Conservation (phyloP, 2,329 filamentous ascomycete species). For the Metarhizium brunneum region DNA sequence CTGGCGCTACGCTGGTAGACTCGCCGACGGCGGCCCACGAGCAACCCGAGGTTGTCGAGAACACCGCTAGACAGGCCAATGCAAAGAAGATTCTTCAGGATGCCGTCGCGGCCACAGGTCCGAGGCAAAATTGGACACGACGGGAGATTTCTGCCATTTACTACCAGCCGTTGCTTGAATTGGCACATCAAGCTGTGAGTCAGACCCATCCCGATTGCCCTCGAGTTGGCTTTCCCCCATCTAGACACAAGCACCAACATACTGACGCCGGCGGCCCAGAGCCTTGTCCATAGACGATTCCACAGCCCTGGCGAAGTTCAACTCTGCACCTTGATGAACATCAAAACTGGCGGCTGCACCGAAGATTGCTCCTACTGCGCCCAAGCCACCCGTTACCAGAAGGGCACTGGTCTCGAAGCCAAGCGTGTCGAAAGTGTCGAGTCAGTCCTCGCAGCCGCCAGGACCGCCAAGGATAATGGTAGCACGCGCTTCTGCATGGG, state of each 20-base stretch:
- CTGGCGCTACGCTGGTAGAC: constrained; percentile 10
- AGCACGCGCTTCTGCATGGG: constrained; percentile 94
- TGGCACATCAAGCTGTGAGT: constrained; percentile 64
- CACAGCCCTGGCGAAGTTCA: constrained; percentile 78
- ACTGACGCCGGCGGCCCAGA: constrained; percentile 33
- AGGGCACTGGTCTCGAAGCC: constrained; percentile 70
- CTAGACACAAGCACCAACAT: background rate
- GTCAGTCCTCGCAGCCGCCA: constrained; percentile 69
- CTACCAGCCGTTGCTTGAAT: constrained; percentile 69
- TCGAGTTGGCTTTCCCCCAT: background rate
- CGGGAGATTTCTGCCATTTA: constrained; percentile 78
- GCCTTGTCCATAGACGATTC: constrained; percentile 71
- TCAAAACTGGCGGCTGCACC: constrained; percentile 86
- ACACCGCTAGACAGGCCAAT: constrained; percentile 6
- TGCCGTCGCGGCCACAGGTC: constrained; percentile 50
- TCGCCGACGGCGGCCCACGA: constrained; percentile 5
- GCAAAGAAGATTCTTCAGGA: constrained; percentile 28
- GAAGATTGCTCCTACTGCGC: constrained; percentile 93
- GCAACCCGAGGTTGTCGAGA: constrained; percentile 2
- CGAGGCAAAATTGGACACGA: constrained; percentile 69
- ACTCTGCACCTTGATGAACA: constrained; percentile 93
- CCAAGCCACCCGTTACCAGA: constrained; percentile 70
- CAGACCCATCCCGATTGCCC: background rate
- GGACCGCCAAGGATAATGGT: constrained; percentile 70
- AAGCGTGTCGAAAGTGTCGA: constrained; percentile 74